Conservation (phyloP, 768 basidiomycete species). For the Hemileccinum impolitum region DNA sequence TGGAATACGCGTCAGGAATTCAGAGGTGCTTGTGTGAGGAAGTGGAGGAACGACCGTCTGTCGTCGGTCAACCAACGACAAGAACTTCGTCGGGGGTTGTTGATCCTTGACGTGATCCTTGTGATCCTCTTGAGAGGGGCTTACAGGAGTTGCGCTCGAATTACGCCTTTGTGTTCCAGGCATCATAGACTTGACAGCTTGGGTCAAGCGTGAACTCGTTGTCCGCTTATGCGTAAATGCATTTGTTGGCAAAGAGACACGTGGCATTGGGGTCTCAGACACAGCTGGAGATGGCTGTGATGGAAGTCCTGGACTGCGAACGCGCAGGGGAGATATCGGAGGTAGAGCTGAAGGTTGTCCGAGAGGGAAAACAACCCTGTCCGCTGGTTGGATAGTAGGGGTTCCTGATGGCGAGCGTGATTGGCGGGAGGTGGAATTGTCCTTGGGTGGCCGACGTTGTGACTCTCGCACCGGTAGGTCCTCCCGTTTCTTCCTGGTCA, state of each 20-base stretch:
- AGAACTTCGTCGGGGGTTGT: slow-evolving; percentile 8
- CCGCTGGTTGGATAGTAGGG: slow-evolving; percentile 2
- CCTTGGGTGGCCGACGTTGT: not conserved
- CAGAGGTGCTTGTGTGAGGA: slow-evolving; percentile 2
- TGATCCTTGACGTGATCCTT: slow-evolving; percentile 9
- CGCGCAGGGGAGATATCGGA: slow-evolving; percentile 15
- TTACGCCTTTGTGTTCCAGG: slow-evolving; percentile 15
- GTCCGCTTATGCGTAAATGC: slow-evolving; percentile 16
- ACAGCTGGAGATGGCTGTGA: slow-evolving; percentile 11
- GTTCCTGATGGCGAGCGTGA: slow-evolving; percentile 20
- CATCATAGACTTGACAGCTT: slow-evolving; percentile 26
- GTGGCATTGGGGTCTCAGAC: slow-evolving; percentile 18
- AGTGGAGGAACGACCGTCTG: slow-evolving; percentile 1
- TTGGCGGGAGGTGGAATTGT: not conserved
- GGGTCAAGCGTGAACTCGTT: slow-evolving; percentile 18
- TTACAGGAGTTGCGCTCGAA: slow-evolving; percentile 5
- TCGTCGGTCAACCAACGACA: slow-evolving; percentile 16
- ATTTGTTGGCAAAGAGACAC: slow-evolving; percentile 9
- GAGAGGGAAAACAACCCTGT: slow-evolving; percentile 3
- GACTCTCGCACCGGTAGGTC: not conserved
- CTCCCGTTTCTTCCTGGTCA: not conserved
- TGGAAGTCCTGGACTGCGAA: slow-evolving; percentile 17
- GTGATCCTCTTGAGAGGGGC: slow-evolving; percentile 3
- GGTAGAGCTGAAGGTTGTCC: slow-evolving; percentile 4
- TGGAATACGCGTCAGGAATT: slow-evolving; percentile 8